Evolutionary conservation across 2,329 filamentous ascomycete genomes (phyloP).

Genomic region (Fusarium tupiense): DNA sequence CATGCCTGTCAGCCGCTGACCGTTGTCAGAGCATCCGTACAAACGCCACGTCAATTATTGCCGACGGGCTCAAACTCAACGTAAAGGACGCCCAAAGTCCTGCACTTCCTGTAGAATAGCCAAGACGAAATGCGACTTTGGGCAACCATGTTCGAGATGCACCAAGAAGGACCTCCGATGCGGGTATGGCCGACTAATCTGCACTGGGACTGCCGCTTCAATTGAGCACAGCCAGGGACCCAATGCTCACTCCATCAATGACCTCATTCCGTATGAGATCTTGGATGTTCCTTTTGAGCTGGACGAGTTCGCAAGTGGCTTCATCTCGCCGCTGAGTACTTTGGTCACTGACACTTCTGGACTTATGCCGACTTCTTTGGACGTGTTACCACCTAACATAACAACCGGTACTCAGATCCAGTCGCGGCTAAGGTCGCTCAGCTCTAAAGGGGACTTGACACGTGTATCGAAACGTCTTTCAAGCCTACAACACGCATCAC

Average conservation of each 20-base stretch:
- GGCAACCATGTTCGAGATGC: constrained; percentile 37
- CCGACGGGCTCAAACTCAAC: constrained; percentile 32
- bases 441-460: constrained; percentile 14
- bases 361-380: not conserved
- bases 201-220: accelerated
- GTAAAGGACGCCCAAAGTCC: constrained; percentile 40
- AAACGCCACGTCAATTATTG: constrained; percentile 43
- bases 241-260: no score
- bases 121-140: constrained; percentile 41
- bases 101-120: constrained; percentile 34
- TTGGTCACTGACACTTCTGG: no score
- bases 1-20: not conserved
- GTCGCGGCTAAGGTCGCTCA: not conserved
- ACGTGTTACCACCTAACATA: accelerated
- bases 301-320: not conserved
- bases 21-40: constrained; percentile 25
- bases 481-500: constrained; percentile 25
- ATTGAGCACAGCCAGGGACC: not conserved
- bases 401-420: not conserved
- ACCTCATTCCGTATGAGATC: accelerated
- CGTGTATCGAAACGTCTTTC: constrained; percentile 16
- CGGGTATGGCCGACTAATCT: not conserved
- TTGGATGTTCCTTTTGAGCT: accelerated
- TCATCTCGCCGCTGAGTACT: not conserved
- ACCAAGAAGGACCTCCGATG: constrained; percentile 23